Evolutionary conservation across 1,284 basidiomycete species (phyloP), one percentile per base, ranked within the genome.

Genomic region (Cutaneotrichosporon daszewskae): DNA sequence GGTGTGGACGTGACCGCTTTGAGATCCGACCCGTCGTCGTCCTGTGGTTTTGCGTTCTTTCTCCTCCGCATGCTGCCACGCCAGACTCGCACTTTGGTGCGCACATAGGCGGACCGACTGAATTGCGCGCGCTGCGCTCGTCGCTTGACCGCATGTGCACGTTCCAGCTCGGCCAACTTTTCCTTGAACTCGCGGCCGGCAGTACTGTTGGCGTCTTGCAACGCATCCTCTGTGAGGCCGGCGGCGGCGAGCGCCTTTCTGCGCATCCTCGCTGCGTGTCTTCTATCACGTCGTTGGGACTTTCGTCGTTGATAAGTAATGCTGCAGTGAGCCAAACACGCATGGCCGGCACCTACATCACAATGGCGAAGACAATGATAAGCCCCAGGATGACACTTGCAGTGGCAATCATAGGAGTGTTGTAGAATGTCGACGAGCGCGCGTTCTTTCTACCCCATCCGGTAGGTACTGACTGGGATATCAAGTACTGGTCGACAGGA

Each of bases 381-480:
- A 62, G 33, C 6, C 68, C 64, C 37, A 72, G 48, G 37, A 70
- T 59, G 18, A 68, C 59, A 27, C 60, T 63, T 2, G 62, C 59
- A 16, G 63, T 55, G n/a, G 60, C 63, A 26, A 72, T 72, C 4
- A 72, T 51, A 0, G 69, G 68, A 2, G 68, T 64, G 44, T 59
- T 59, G 49, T 72, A 72, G 19, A 68, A 54, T 13, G 55, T 53
- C 4, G 62, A 58, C 23, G 68, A 55, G 29, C 27, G 22, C 14
- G 28, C 7, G 28, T 24, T 14, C 18, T 25, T 25, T 17, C 27
- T 26, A 17, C 39, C 39, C 39, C 39, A 41, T 17, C 39, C 39
- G 3, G 23, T 31, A 3, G 39, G 39, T 24, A 41, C 7, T 5
- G 29, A 6, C 8, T n/a, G 8, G 2, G 28, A 14, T 16, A 16